Evolutionary conservation across 805 yeast species (phyloP), one percentile per base, ranked within the genome.

Genomic region (Grigorovia transvaalensis): DNA sequence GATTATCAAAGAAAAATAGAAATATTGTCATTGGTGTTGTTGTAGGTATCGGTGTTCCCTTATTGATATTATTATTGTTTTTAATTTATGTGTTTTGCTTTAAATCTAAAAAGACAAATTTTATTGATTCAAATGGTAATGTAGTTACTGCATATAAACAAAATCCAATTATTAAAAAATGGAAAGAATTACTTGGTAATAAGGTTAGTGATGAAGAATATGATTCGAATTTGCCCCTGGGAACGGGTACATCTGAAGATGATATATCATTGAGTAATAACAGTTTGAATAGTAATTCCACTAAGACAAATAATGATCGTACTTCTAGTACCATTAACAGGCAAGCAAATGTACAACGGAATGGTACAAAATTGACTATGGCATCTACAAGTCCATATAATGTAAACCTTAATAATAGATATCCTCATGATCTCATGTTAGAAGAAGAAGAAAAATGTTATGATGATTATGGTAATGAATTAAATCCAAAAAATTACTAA

Each of bases 41-140:
- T 17, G 84, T 82, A 11, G 88, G 88, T 54, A 75, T 84, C 15
- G 85, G 86, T 50, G 79, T 82, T 0, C 85, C 89, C 2, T 59
- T 76, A 0, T 61, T 81, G 1, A 46, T 66, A 6, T 53, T 53
- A 2, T 42, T 53, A 2, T 15, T 50, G 11, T 55, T 56, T 15
- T 12, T 65, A 19, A 38, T 63, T 4, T 62, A 61, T 48, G 42
- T 59, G 17, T 62, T 54, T 49, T 60, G 61, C 40, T 50, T 61
- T n/a, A 56, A 56, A 54, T 50, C 62, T 11, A 61, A 58, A 45
- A 63, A 55, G 46, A 57, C 62, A 3, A 60, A 62, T 46, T 65
- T 62, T 47, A 60, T 65, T 47, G 63, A 65, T 51, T 61, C 67
- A 7, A 64, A 65, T 45, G 68, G 68, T 23, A 59, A 60, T 45